These are phyloP conservation scores for Claviceps humidiphila DNA, from an alignment of 2,329 filamentous ascomycete genomes.

Conservation along the genomic window DNA sequence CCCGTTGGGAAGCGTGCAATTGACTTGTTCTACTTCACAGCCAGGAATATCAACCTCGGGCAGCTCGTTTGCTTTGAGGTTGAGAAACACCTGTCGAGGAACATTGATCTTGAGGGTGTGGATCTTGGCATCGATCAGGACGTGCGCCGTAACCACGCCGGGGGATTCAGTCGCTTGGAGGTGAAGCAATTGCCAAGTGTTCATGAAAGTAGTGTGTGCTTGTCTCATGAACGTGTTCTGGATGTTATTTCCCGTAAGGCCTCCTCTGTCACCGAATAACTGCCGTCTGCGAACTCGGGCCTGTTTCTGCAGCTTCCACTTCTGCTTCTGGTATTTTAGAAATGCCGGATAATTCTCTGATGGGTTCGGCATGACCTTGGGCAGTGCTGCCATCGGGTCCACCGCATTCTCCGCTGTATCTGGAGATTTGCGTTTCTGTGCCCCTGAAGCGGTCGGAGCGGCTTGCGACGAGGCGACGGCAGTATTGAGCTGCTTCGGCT, in stretches of 20 bases:
- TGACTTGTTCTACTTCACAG: conserved; percentile 85
- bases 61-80: conserved; percentile 74
- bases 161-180: conserved; percentile 70
- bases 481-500: conserved; percentile 45
- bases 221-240: conserved; percentile 75
- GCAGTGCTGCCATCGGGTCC: conserved; percentile 73
- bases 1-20: conserved; percentile 84
- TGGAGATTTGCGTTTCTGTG: conserved; percentile 61
- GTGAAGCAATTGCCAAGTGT: conserved; percentile 90
- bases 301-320: conserved; percentile 96
- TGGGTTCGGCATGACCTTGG: conserved; percentile 70
- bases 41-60: conserved; percentile 79
- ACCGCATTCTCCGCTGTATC: conserved; percentile 49
- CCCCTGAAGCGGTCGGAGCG: conserved; percentile 12
- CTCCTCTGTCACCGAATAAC: conserved; percentile 75
- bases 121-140: conserved; percentile 86
- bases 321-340: conserved; percentile 89
- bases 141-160: conserved; percentile 76
- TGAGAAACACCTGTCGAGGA: conserved; percentile 78
- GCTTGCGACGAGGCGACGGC: conserved; percentile 43
- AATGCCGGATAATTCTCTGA: conserved; percentile 80
- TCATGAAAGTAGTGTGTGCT: conserved; percentile 78
- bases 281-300: conserved; percentile 75
- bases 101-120: conserved; percentile 82
- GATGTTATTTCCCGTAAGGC: conserved; percentile 36